A percentile compares a stretch with the other conserved stretches of the same genome.
Conservation (phyloP, 1,284 basidiomycete species). For the Agaricales sp. region DNA sequence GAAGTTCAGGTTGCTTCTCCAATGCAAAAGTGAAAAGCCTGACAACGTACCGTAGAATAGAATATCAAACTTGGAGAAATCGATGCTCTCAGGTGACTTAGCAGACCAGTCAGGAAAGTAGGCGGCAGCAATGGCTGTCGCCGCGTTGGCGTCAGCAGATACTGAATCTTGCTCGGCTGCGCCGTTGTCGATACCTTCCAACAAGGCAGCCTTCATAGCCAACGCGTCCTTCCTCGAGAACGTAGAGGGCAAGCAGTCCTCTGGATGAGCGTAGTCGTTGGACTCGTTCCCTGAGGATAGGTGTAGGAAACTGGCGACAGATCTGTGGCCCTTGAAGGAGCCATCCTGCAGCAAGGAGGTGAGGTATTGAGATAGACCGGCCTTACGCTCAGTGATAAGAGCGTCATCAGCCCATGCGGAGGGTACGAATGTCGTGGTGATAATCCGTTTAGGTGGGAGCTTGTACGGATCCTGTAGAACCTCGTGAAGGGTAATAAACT, state of each 20-base stretch:
- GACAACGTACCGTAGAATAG: constrained; percentile 44
- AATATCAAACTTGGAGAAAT: constrained; percentile 65
- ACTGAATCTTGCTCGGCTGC: neutral
- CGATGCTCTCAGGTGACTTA: constrained; percentile 53
- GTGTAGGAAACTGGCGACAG: constrained; percentile 28
- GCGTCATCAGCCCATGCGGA: constrained; percentile 43
- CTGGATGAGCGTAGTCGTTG: constrained; percentile 24
- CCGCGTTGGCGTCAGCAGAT: constrained; percentile 1
- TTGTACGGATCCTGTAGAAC: constrained; percentile 24
- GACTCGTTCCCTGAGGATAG: constrained; percentile 13
- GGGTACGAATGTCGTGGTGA: constrained; percentile 35
- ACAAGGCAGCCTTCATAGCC: neutral
- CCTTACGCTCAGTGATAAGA: constrained; percentile 41
- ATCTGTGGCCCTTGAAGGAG: constrained; percentile 21
- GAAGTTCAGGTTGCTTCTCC: neutral
- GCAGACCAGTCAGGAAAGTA: constrained; percentile 52
- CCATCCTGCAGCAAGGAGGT: constrained; percentile 24
- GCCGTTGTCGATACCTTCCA: neutral
- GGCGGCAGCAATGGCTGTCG: constrained; percentile 7
- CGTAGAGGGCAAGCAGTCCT: constrained; percentile 35
- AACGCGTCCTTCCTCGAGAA: constrained; percentile 32
- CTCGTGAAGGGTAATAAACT: constrained; percentile 37
- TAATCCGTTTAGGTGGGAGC: constrained; percentile 39
- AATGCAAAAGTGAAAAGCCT: constrained; percentile 1
- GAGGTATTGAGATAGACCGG: constrained; percentile 33